phyloP scores from a whole-genome alignment of 441 rosid species.

The Jatropha multifida region DNA sequence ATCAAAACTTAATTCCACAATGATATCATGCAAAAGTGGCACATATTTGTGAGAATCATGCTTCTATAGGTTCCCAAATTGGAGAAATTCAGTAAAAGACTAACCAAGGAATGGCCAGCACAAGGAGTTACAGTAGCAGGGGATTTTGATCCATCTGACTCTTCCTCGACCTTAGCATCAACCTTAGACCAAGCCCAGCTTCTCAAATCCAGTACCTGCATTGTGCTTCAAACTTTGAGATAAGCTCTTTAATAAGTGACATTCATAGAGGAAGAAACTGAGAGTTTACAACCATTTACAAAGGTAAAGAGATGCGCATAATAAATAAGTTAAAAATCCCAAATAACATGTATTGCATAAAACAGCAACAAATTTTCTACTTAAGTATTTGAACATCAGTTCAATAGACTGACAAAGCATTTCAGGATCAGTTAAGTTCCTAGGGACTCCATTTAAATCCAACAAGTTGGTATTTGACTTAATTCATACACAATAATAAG shows the following conservation, averaged over 20 bases:
- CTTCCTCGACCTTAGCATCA: conserved; percentile 59
- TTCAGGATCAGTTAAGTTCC: background rate
- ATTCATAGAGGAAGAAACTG: background rate
- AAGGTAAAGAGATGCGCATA: background rate
- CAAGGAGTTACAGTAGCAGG: conserved; percentile 53
- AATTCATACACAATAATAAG: background rate
- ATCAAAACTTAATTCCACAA: conserved; percentile 24
- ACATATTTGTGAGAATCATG: conserved; percentile 17
- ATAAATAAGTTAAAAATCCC: background rate
- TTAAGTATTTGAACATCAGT: background rate
- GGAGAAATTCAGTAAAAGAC: conserved; percentile 30
- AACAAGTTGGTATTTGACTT: background rate
- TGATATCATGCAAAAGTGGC: conserved; percentile 20
- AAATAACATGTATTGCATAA: background rate
- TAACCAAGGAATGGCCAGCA: conserved; percentile 98
- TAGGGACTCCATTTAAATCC: background rate
- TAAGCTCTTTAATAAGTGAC: conserved; percentile 5
- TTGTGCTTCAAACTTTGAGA: conserved; percentile 27
- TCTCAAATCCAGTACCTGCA: conserved; percentile 93
- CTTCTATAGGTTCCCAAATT: conserved; percentile 13
- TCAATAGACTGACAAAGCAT: background rate
- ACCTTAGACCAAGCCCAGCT: conserved; percentile 95
- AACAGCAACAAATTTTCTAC: background rate
- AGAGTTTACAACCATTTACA: background rate
- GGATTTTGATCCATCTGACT: conserved; percentile 53